Conservation (phyloP, 2,329 filamentous ascomycete species). For the Bipolaris sorokiniana region DNA sequence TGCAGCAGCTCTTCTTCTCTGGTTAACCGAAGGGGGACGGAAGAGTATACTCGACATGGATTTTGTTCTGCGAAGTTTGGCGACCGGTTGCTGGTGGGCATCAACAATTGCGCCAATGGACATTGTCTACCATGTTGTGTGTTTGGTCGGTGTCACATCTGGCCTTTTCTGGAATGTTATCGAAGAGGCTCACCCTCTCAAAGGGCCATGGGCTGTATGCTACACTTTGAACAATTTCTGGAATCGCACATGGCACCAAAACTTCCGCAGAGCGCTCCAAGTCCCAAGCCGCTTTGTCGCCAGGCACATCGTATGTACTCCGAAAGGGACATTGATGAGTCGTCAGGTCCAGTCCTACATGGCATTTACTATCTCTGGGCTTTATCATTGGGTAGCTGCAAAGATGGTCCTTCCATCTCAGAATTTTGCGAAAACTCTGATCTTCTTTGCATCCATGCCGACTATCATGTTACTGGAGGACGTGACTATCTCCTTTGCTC, state of each 20-base stretch:
- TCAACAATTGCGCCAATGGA: conserved; percentile 1
- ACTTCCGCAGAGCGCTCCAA: conserved; percentile 1
- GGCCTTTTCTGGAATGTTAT: conserved; percentile 2
- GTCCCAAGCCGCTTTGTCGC: neutral
- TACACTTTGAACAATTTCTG: conserved; percentile 3
- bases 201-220: neutral
- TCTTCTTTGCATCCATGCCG: neutral
- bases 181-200: neutral
- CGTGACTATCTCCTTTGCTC: neutral
- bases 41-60: conserved; percentile 2
- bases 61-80: neutral
- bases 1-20: neutral
- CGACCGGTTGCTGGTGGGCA: conserved; percentile 1
- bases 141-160: neutral
- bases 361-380: neutral
- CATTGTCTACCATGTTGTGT: neutral
- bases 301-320: neutral
- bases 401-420: neutral
- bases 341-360: conserved; percentile 3
- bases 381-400: neutral
- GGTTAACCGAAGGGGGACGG: neutral
- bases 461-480: neutral
- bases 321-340: neutral
- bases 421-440: neutral
- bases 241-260: conserved; percentile 3